Conservation (phyloP, 805 yeast species). For the Helenozyma baotianmanensis region DNA sequence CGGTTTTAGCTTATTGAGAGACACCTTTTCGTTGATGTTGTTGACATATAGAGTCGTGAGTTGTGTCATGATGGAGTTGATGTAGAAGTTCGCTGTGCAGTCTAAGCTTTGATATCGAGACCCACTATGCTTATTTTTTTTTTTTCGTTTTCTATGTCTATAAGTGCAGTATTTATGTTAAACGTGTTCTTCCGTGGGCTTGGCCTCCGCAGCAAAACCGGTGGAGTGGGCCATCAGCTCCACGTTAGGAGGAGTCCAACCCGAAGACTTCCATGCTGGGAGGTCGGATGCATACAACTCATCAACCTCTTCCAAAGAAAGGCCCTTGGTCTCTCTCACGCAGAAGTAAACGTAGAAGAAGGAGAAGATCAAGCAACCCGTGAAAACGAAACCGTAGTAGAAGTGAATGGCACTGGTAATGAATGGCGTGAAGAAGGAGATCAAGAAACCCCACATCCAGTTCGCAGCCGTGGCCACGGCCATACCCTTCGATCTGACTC, state of each 20-base stretch:
- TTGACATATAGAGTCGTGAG: conserved; percentile 53
- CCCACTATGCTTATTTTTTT: too few species aligned
- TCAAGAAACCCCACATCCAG: conserved; percentile 61
- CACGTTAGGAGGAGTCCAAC: conserved; percentile 47
- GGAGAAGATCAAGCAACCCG: conserved; percentile 59
- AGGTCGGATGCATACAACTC: conserved; percentile 49
- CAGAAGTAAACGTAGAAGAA: conserved; percentile 68
- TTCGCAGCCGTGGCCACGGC: conserved; percentile 61
- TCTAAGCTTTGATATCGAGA: too few species aligned
- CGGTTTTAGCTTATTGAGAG: conserved; percentile 44
- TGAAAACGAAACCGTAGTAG: conserved; percentile 61
- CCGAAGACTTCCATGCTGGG: conserved; percentile 38
- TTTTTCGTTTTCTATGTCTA: too few species aligned
- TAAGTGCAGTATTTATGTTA: too few species aligned
- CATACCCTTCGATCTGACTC: conserved; percentile 61
- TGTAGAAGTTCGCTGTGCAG: too few species aligned
- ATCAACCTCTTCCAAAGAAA: conserved; percentile 79
- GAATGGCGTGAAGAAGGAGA: conserved; percentile 65
- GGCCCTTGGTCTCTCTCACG: conserved; percentile 76
- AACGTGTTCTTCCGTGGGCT: conserved; percentile 19
- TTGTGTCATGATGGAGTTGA: too few species aligned
- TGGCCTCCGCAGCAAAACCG: conserved; percentile 34
- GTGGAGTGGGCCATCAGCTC: conserved; percentile 33
- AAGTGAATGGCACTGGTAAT: conserved; percentile 59
- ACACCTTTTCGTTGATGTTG: conserved; percentile 68